Conservation (phyloP, 495 filamentous ascomycete genomes). For the Ramalina peruviana region DNA sequence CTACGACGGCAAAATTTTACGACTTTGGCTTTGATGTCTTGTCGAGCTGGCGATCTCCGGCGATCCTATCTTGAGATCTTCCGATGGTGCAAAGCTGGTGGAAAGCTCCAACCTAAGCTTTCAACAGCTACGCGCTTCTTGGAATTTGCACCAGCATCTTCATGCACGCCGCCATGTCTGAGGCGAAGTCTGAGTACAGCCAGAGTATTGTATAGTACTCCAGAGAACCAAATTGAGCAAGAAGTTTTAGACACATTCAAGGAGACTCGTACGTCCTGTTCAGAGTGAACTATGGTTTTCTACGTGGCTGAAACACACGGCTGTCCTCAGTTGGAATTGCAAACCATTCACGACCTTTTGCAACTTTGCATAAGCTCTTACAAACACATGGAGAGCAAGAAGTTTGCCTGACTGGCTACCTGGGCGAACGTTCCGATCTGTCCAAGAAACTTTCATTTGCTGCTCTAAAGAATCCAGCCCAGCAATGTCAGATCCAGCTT, state of each 20-base stretch:
- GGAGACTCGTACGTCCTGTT: neutral
- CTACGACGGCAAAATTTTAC: no score
- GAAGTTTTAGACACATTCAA: neutral
- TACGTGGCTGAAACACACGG: neutral
- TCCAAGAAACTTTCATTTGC: slow-evolving; percentile 56
- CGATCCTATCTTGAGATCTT: no score
- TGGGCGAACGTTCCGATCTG: slow-evolving; percentile 46
- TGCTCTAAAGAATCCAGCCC: slow-evolving; percentile 38
- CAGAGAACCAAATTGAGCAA: neutral
- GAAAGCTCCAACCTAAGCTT: no score
- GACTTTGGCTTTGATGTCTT: neutral
- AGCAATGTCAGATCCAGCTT: slow-evolving; percentile 36
- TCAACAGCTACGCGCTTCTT: no score
- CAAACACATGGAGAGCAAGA: slow-evolving; percentile 1
- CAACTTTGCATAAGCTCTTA: no score
- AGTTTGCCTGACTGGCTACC: slow-evolving; percentile 59
- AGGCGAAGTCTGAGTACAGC: neutral
- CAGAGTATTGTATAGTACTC: neutral
- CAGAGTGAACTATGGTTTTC: neutral
- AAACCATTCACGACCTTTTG: no score
- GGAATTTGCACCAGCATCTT: no score
- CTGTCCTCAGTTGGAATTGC: no score
- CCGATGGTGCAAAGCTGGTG: no score
- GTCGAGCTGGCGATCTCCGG: no score
- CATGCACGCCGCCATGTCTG: no score